These are phyloP conservation scores for Lobosporangium transversale DNA, from an alignment of 192 early-diverging fungal genomes.

Conservation along the genomic window DNA sequence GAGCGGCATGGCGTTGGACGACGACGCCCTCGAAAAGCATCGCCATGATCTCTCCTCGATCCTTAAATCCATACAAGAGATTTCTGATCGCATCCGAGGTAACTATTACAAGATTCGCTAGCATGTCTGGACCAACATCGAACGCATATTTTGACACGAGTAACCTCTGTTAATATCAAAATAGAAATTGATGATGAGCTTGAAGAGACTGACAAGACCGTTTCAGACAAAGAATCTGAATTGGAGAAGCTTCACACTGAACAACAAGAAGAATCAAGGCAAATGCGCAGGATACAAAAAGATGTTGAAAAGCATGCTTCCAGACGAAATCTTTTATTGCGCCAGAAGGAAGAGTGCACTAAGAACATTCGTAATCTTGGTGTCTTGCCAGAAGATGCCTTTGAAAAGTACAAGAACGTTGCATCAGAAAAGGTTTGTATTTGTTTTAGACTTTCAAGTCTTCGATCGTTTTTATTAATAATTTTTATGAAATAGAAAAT, in stretches of 20 bases:
- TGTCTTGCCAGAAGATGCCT: slow-evolving; percentile 93
- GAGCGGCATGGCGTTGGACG: slow-evolving; percentile 51
- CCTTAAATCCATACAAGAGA: slow-evolving; percentile 41
- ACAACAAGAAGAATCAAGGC: slow-evolving; percentile 59
- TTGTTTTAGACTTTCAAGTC: slow-evolving; percentile 1
- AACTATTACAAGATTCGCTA: no score
- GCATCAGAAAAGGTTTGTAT: slow-evolving; percentile 61
- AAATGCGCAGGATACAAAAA: slow-evolving; percentile 65
- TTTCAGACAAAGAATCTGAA: slow-evolving; percentile 33
- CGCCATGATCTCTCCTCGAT: slow-evolving; percentile 21
- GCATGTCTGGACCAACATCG: no score
- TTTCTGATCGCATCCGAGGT: slow-evolving; percentile 52
- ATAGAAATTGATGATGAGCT: slow-evolving; percentile 56
- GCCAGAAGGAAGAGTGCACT: slow-evolving; percentile 88
- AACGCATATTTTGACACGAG: no score
- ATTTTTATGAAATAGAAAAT: no score
- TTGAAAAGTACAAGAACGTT: slow-evolving; percentile 70
- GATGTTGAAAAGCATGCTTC: slow-evolving; percentile 80
- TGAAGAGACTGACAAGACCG: slow-evolving; percentile 14
- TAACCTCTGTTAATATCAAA: background rate
- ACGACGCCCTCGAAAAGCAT: slow-evolving; percentile 55
- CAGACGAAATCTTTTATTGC: slow-evolving; percentile 73
- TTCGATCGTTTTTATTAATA: no score
- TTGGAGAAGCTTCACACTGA: slow-evolving; percentile 51
- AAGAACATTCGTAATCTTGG: slow-evolving; percentile 94